These are phyloP conservation scores for Annulohypoxylon truncatum DNA, from an alignment of 2,329 filamentous ascomycete genomes.

Conservation along the genomic window DNA sequence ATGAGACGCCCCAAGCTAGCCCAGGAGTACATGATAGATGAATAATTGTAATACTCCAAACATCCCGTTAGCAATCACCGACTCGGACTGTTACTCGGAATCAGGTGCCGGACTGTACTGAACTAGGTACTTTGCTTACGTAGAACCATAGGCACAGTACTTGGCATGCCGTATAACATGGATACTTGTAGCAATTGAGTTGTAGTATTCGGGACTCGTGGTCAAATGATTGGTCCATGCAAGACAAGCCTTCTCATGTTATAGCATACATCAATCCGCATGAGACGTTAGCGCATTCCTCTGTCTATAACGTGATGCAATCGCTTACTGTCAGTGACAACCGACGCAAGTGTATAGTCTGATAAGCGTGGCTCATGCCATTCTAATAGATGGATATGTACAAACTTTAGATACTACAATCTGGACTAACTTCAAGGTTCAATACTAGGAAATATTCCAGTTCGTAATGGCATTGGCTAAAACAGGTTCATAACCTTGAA, in stretches of 20 bases:
- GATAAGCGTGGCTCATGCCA: background rate
- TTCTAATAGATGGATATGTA: background rate
- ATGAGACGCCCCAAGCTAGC: background rate
- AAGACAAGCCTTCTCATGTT: background rate
- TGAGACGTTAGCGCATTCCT: slow-evolving; percentile 19
- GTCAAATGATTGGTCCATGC: slow-evolving; percentile 40
- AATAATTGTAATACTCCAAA: slow-evolving; percentile 7
- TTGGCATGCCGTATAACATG: background rate
- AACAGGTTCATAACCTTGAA: background rate
- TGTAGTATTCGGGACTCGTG: slow-evolving; percentile 31
- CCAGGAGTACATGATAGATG: too few species aligned
- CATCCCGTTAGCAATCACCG: background rate
- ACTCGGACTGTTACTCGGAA: slow-evolving; percentile 6
- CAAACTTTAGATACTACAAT: background rate
- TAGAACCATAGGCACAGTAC: too few species aligned
- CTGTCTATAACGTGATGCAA: slow-evolving; percentile 6
- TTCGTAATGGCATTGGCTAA: slow-evolving; percentile 19
- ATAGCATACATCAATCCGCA: slow-evolving; percentile 5
- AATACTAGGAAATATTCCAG: background rate
- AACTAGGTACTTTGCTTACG: background rate
- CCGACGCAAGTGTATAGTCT: background rate
- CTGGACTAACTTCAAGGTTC: background rate
- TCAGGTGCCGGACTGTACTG: slow-evolving; percentile 21
- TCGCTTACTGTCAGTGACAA: background rate
- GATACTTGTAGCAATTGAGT: slow-evolving; percentile 22